Evolutionary conservation across 768 basidiomycete genomes (phyloP), one percentile per base, ranked within the genome.

Genomic region (Piloderma croceum): DNA sequence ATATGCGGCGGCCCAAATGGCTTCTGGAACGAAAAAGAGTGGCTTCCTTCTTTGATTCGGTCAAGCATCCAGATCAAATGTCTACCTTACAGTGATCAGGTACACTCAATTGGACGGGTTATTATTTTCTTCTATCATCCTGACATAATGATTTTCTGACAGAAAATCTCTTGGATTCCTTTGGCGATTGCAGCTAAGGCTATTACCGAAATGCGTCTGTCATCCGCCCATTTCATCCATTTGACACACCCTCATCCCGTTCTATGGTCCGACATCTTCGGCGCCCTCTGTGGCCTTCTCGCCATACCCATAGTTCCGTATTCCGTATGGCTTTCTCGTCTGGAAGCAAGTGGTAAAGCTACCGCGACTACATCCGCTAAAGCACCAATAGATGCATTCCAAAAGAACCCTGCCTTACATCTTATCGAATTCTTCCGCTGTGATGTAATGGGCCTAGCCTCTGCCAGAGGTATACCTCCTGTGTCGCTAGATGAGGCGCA

Each of bases 21-120:
- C 4, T 46, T 56, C 5, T 64, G 62, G 63, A 50, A 52, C 27
- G 50, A 52, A 19, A 47, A 49, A 2, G 63, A 65, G 19, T 65
- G 61, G 59, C 42, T 63, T 2, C 61, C 62, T 7, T 44, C 48
- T 24, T 33, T 61, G 27, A 49, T 61, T 3, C 51, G 51, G 33
- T 54, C 56, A 7, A 49, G 51, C 27, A 32, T 51, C n/a, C 43
- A 44, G 1, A 34, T 59, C 6, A 44, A 47, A 2, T 32, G 32
- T 20, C 41, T 48, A 18, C 50, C 39, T 6, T n/a, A n/a, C 23
- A 22, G 41, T 21, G 40, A 53, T 31, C 49, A 54, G 56, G 62
- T 57, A 29, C 6, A 36, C 43, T n/a, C n/a, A n/a, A n/a, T n/a
- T n/a, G n/a, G n/a, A n/a, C n/a, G n/a, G n/a, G n/a, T n/a, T n/a